phyloP scores from a whole-genome alignment of 176 grass and related monocot species.

The Avena atlantica region DNA sequence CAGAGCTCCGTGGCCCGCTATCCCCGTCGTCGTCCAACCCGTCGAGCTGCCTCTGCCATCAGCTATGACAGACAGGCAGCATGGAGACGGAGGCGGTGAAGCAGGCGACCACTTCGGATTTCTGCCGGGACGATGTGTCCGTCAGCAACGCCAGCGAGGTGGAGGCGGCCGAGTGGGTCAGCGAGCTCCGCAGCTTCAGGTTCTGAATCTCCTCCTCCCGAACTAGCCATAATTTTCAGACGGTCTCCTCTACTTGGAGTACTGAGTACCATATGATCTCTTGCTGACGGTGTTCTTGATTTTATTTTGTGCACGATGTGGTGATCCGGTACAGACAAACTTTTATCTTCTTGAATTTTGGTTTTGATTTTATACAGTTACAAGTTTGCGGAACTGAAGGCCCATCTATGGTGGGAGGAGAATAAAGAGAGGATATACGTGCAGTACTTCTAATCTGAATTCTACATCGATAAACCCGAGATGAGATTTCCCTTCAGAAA shows the following conservation, averaged over 20 bases:
- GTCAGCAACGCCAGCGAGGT: slow-evolving; percentile 59
- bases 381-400: slow-evolving; percentile 65
- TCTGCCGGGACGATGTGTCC: slow-evolving; percentile 52
- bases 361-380: slow-evolving; percentile 36
- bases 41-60: slow-evolving; percentile 47
- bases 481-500: neutral
- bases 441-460: slow-evolving; percentile 48
- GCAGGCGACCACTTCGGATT: slow-evolving; percentile 33
- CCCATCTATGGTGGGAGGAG: slow-evolving; percentile 76
- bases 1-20: slow-evolving; percentile 39
- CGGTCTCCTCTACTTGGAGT: neutral
- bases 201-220: neutral
- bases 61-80: neutral
- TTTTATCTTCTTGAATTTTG: no score
- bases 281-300: neutral
- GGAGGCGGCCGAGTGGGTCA: no score
- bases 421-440: slow-evolving; percentile 70
- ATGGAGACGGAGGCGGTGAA: slow-evolving; percentile 22
- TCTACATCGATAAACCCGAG: slow-evolving; percentile 5
- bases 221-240: no score
- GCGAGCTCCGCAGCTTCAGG: slow-evolving; percentile 78
- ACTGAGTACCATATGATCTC: neutral
- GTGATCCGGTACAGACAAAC: no score
- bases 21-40: slow-evolving; percentile 52
- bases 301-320: no score